Evolutionary conservation across 2,329 filamentous ascomycete genomes (phyloP), one percentile per base, ranked within the genome.

Genomic region (Phyllachora maydis): DNA sequence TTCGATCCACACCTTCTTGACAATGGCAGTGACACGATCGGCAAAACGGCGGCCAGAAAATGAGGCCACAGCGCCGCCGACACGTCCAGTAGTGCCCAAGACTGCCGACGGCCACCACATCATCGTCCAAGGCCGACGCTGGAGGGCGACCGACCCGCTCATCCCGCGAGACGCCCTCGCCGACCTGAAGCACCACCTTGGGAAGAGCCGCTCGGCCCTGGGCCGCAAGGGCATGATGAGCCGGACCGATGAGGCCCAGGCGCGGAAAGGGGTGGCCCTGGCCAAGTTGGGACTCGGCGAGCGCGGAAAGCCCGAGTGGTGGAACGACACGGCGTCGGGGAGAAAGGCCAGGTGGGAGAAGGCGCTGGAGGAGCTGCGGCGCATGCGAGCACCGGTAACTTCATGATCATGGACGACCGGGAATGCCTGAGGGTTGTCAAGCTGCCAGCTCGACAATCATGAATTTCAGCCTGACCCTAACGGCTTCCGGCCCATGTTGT

Each of bases 231-330:
- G 13, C 14, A 16, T 11, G 22, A n/a, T 11, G 14, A 11, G 12
- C 6, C n/a, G 14, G 11, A 4, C 4, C 5, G 17, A 11, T 13
- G 11, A 11, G 14, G 16, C 14, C 21, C 4, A 16, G 8, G 18
- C 26, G 11, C 21, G 23, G 6, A 11, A 16, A n/a, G 9, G 23
- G 4, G 17, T 18, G 10, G 23, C 16, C 8, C 9, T 19, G 9
- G 23, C 23, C n/a, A 24, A 24, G 16, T 10, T 18, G 7, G 23
- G 23, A 9, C 18, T 27, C n/a, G 28, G 28, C 11, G 25, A 30
- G 19, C 25, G 28, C 10, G 25, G 28, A 13, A 30, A 27, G 18
- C 28, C 25, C 8, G 28, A 30, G 22, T 30, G 28, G 28, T 30
- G 28, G 28, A 27, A 30, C 17, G 28, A 27, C 15, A 27, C 25